These are phyloP conservation scores for Ustilago esculenta DNA, from an alignment of 1,284 basidiomycete genomes.

Conservation along the genomic window DNA sequence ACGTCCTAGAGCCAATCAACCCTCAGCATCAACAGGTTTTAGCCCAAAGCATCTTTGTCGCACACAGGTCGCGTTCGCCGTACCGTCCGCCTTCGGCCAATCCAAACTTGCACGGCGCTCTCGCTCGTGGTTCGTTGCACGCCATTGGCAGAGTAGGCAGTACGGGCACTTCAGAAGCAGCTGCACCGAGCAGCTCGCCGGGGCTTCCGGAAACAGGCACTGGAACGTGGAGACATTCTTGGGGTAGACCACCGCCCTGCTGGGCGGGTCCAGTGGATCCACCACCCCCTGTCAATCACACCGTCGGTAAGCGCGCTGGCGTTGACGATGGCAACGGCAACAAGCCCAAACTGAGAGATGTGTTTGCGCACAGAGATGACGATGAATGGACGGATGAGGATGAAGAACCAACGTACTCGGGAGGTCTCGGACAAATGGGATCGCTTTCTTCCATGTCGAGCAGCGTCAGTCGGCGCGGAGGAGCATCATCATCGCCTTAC, in stretches of 20 bases:
- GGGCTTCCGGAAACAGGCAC: constrained; percentile 36
- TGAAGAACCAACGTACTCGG: constrained; percentile 52
- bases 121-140: constrained; percentile 17
- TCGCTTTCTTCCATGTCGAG: constrained; percentile 22
- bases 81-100: constrained; percentile 62
- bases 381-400: constrained; percentile 63
- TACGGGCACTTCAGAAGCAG: background rate
- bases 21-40: constrained; percentile 19
- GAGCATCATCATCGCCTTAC: constrained; percentile 18
- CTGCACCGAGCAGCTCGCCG: constrained; percentile 3
- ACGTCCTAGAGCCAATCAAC: constrained; percentile 3
- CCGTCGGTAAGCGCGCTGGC: background rate
- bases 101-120: constrained; percentile 39
- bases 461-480: background rate
- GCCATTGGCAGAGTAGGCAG: background rate
- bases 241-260: constrained; percentile 60
- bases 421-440: constrained; percentile 58
- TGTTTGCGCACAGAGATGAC: constrained; percentile 54
- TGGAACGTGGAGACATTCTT: constrained; percentile 55
- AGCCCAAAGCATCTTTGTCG: constrained; percentile 55
- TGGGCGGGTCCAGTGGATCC: constrained; percentile 60
- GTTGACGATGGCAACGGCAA: background rate
- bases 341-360: constrained; percentile 51
- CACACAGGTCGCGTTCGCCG: constrained; percentile 55
- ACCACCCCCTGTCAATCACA: constrained; percentile 9